Evolutionary conservation across 345 rosid genomes (phyloP).

Genomic region (Eucalyptus curtisii): DNA sequence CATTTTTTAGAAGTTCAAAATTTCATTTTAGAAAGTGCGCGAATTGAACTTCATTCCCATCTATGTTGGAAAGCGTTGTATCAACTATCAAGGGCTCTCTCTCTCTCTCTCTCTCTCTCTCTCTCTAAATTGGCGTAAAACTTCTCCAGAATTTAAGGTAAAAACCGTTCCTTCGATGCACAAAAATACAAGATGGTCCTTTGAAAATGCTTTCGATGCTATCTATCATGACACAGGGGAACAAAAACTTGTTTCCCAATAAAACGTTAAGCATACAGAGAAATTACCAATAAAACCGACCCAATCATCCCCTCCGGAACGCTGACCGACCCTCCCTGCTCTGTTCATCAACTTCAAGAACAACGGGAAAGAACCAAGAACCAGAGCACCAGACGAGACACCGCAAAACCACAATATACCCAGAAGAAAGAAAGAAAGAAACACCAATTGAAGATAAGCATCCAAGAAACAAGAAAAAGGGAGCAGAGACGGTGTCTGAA

Average conservation of each 20-base stretch:
- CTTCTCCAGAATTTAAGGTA: not conserved
- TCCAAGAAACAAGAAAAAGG: not conserved
- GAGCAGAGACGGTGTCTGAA: not conserved
- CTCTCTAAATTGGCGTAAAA: not conserved
- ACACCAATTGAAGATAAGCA: not conserved
- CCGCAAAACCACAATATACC: not conserved
- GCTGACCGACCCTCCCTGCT: not conserved
- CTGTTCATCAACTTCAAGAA: not conserved
- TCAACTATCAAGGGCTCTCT: not conserved
- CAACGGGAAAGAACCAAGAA: not conserved
- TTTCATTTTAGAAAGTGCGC: not conserved
- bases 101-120: not conserved
- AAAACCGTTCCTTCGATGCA: not conserved
- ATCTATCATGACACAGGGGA: not conserved
- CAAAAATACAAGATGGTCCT: not conserved
- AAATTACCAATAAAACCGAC: not conserved
- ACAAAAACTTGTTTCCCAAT: not conserved
- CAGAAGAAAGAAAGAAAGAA: not conserved
- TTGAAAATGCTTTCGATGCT: not conserved
- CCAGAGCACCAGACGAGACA: not conserved
- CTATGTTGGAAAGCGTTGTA: not conserved
- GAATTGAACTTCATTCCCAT: not conserved
- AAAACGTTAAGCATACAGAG: not conserved
- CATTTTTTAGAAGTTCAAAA: not conserved
- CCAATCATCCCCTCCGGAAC: not conserved